Conservation (phyloP, 306 rosid genomes). For the Hippophae gyantsensis region DNA sequence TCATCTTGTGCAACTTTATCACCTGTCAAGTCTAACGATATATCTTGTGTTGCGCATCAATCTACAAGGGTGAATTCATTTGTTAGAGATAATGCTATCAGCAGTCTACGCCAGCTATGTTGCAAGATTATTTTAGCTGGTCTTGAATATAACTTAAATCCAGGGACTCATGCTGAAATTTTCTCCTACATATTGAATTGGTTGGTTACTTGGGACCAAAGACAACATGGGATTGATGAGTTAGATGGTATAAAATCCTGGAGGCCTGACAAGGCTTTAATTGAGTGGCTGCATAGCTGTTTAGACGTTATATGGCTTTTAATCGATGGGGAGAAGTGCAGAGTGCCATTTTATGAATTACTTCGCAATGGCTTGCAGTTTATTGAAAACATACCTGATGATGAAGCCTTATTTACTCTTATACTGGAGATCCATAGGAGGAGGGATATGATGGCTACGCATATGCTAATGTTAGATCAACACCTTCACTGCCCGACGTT, state of each 20-base stretch:
- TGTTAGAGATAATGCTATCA: constrained; percentile 64
- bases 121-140: constrained; percentile 91
- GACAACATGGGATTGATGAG: constrained; percentile 66
- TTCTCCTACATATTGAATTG: constrained; percentile 85
- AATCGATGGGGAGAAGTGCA: constrained; percentile 85
- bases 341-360: constrained; percentile 92
- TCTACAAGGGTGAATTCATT: constrained; percentile 47
- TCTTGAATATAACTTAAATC: constrained; percentile 66
- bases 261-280: constrained; percentile 75
- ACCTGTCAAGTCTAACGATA: constrained; percentile 77
- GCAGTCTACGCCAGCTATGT: constrained; percentile 94
- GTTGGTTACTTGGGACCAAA: constrained; percentile 95
- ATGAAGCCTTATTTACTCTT: constrained; percentile 84
- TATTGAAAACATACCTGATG: constrained; percentile 88
- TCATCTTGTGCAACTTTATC: constrained; percentile 51
- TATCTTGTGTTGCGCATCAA: constrained; percentile 44
- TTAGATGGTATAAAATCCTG: constrained; percentile 47
- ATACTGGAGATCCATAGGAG: constrained; percentile 94
- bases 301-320: constrained; percentile 97
- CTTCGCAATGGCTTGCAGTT: constrained; percentile 86
- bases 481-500: constrained; percentile 97
- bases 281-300: constrained; percentile 95
- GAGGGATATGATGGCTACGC: constrained; percentile 98
- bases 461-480: constrained; percentile 98
- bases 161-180: constrained; percentile 69